Conservation (phyloP, 306 rosid genomes). For the Medicago arabica region DNA sequence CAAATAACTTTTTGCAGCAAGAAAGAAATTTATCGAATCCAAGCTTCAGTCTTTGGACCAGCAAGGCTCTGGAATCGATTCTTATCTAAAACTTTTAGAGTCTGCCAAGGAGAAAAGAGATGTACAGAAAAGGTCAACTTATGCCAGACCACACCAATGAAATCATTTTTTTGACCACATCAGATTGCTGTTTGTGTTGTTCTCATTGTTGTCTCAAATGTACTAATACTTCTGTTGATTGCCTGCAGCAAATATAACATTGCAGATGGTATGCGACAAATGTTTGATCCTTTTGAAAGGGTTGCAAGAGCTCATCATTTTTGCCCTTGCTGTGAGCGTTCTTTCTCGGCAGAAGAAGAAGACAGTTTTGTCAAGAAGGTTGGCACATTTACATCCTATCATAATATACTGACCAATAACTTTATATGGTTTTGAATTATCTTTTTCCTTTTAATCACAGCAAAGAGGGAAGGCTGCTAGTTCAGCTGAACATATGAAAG, state of each 20-base stretch:
- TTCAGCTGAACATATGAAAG: constrained; percentile 83
- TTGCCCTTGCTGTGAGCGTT: constrained; percentile 97
- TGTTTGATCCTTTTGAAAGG: constrained; percentile 97
- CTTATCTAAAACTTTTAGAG: constrained; percentile 69
- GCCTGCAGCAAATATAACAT: constrained; percentile 80
- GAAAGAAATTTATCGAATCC: constrained; percentile 81
- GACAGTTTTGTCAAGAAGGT: constrained; percentile 97
- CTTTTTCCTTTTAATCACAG: constrained; percentile 55
- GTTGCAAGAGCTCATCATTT: constrained; percentile 89
- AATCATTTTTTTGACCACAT: constrained; percentile 31
- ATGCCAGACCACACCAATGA: constrained; percentile 33
- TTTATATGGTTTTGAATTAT: constrained; percentile 41
- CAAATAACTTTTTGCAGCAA: constrained; percentile 63
- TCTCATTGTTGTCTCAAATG: constrained; percentile 19
- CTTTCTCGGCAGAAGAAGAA: constrained; percentile 89
- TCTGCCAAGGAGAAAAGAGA: constrained; percentile 84
- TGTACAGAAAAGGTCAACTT: constrained; percentile 69
- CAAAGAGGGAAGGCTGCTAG: constrained; percentile 88
- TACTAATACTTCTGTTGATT: constrained; percentile 48
- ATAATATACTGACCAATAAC: constrained; percentile 14
- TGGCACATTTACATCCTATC: constrained; percentile 35
- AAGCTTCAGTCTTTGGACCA: constrained; percentile 77
- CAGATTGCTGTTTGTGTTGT: constrained; percentile 30
- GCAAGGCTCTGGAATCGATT: constrained; percentile 65
- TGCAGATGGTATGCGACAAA: constrained; percentile 92